These are phyloP conservation scores for Wickerhamomyces bovis DNA, from an alignment of 805 yeast genomes.

Conservation along the genomic window DNA sequence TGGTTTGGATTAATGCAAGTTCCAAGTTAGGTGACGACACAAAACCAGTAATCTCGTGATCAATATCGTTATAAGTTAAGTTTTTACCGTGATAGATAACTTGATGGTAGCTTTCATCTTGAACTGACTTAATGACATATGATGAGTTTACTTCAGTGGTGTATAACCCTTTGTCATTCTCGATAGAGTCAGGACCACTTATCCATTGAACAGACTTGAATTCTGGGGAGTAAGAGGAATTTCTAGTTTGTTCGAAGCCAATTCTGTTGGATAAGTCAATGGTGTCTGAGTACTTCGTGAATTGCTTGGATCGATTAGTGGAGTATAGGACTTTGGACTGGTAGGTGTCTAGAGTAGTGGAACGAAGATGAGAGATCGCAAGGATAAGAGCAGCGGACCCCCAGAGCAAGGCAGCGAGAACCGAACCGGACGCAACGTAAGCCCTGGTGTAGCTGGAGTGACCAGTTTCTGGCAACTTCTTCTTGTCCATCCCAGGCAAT, in stretches of 20 bases:
- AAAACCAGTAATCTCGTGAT: conserved; percentile 45
- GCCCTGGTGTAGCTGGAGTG: conserved; percentile 3
- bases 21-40: conserved; percentile 63
- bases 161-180: conserved; percentile 62
- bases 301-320: neutral
- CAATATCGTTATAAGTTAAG: conserved; percentile 31
- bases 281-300: neutral
- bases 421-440: conserved; percentile 5
- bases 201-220: conserved; percentile 67
- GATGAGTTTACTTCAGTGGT: conserved; percentile 40
- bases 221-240: conserved; percentile 50
- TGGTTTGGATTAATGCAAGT: conserved; percentile 53
- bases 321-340: conserved; percentile 5
- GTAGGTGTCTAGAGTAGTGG: conserved; percentile 3
- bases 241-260: conserved; percentile 40
- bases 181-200: conserved; percentile 37
- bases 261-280: conserved; percentile 3
- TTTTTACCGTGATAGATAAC: conserved; percentile 44
- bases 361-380: conserved; percentile 9
- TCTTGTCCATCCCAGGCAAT: neutral
- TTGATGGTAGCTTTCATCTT: conserved; percentile 37
- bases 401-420: conserved; percentile 9
- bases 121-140: conserved; percentile 50
- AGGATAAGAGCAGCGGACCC: conserved; percentile 7
- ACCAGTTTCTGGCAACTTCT: neutral